phyloP scores from a whole-genome alignment of 2,329 filamentous ascomycete species.

The Neoscytalidium dimidiatum region DNA sequence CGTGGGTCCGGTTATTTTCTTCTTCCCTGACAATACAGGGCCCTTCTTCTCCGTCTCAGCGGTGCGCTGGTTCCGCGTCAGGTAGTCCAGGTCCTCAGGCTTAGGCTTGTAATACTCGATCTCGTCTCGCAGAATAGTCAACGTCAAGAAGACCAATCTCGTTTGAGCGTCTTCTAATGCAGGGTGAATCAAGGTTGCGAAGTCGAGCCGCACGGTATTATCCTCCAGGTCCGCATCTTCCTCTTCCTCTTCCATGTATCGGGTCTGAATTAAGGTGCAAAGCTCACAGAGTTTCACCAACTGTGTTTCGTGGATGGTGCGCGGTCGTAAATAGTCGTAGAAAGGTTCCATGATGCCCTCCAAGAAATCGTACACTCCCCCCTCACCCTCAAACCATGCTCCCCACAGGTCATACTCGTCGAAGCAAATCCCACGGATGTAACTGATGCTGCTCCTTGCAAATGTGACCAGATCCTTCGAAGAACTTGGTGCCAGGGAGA shows the following conservation, averaged over 20 bases:
- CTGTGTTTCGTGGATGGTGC: conserved; percentile 67
- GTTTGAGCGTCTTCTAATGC: conserved; percentile 69
- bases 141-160: conserved; percentile 65
- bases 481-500: conserved; percentile 60
- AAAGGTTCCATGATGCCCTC: conserved; percentile 68
- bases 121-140: conserved; percentile 64
- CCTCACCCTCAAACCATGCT: conserved; percentile 66
- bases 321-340: conserved; percentile 65
- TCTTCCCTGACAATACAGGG: conserved; percentile 56
- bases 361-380: conserved; percentile 65
- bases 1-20: conserved; percentile 43
- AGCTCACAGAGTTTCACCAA: conserved; percentile 68
- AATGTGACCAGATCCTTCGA: conserved; percentile 66
- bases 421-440: conserved; percentile 64
- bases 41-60: conserved; percentile 43
- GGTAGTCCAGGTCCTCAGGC: conserved; percentile 66
- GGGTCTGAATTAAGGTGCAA: conserved; percentile 65
- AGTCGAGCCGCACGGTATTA: conserved; percentile 60
- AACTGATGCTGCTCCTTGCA: conserved; percentile 65
- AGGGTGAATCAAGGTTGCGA: conserved; percentile 62
- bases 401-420: conserved; percentile 69
- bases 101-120: conserved; percentile 68
- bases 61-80: conserved; percentile 51
- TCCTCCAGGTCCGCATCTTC: conserved; percentile 51
- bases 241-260: conserved; percentile 61